A percentile compares a stretch with the other conserved stretches of the same genome.
Evolutionary conservation across 192 early-diverging fungal genomes (phyloP).

Genomic region (Allomyces macrogynus): DNA sequence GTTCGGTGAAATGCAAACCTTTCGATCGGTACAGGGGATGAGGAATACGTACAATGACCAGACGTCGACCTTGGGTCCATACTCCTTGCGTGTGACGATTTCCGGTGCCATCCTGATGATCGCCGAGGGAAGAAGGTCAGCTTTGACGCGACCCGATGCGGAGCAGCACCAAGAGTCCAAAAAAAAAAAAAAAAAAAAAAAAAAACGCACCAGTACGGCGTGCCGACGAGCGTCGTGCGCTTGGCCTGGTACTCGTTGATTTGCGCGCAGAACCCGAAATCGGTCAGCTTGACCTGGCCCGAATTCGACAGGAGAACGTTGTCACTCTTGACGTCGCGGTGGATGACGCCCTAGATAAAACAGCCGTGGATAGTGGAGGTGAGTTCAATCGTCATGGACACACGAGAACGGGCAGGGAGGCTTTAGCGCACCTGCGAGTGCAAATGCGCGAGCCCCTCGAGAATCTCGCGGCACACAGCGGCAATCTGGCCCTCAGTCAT

Average conservation of each 20-base stretch:
- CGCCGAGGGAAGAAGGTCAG: background rate
- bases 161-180: background rate
- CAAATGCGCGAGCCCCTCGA: background rate
- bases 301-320: slow-evolving; percentile 18
- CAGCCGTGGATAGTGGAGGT: no score
- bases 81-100: slow-evolving; percentile 42
- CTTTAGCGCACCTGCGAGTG: background rate
- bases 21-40: slow-evolving; percentile 7
- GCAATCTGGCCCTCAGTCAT: slow-evolving; percentile 68
- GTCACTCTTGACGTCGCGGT: slow-evolving; percentile 78
- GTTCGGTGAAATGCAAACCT: no score
- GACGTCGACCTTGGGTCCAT: slow-evolving; percentile 38
- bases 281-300: slow-evolving; percentile 28
- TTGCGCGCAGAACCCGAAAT: slow-evolving; percentile 91
- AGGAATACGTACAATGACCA: slow-evolving; percentile 46
- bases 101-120: slow-evolving; percentile 37
- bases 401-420: no score
- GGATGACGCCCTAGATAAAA: slow-evolving; percentile 51
- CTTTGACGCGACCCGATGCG: no score
- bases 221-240: slow-evolving; percentile 73
- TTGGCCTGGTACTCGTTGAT: slow-evolving; percentile 65
- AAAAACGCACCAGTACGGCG: slow-evolving; percentile 47
- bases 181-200: background rate
- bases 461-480: slow-evolving; percentile 45
- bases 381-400: no score